Evolutionary conservation across 1,284 basidiomycete species (phyloP).

Genomic region (Ustilago xerochloae): DNA sequence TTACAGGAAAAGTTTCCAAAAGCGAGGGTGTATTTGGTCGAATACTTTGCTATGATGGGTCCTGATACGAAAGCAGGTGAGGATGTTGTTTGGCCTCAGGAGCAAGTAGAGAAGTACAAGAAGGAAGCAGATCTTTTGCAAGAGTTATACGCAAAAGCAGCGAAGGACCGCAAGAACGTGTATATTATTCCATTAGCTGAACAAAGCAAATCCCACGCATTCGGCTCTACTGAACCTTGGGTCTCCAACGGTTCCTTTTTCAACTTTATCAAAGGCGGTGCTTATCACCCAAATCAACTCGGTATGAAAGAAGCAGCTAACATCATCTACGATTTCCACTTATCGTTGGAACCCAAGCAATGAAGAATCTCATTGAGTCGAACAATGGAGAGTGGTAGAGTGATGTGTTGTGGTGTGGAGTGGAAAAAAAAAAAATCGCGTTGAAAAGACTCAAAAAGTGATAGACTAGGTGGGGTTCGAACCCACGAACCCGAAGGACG

Average conservation of each 20-base stretch:
- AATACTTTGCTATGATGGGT: conserved; percentile 33
- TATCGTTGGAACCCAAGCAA: background rate
- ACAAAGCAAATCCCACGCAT: conserved; percentile 9
- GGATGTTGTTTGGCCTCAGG: conserved; percentile 10
- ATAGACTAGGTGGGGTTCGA: conserved; percentile 31
- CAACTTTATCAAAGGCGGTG: conserved; percentile 13
- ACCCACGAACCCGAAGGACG: conserved; percentile 31
- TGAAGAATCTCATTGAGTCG: background rate
- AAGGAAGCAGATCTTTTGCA: conserved; percentile 12
- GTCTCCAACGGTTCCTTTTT: conserved; percentile 18
- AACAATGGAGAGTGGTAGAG: background rate
- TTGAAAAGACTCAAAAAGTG: conserved; percentile 1
- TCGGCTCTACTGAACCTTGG: conserved; percentile 21
- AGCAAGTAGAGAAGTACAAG: conserved; percentile 10
- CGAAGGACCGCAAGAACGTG: background rate
- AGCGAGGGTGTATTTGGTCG: conserved; percentile 23
- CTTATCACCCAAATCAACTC: conserved; percentile 22
- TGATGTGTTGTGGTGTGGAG: background rate
- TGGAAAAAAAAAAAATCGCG: no score
- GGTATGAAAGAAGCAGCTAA: conserved; percentile 29
- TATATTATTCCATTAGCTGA: conserved; percentile 24
- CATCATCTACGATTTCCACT: conserved; percentile 15
- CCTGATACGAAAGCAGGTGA: conserved; percentile 10
- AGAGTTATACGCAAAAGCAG: conserved; percentile 17
- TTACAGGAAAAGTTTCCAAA: conserved; percentile 10